phyloP scores from a whole-genome alignment of 345 rosid species.

The Microcos paniculata region DNA sequence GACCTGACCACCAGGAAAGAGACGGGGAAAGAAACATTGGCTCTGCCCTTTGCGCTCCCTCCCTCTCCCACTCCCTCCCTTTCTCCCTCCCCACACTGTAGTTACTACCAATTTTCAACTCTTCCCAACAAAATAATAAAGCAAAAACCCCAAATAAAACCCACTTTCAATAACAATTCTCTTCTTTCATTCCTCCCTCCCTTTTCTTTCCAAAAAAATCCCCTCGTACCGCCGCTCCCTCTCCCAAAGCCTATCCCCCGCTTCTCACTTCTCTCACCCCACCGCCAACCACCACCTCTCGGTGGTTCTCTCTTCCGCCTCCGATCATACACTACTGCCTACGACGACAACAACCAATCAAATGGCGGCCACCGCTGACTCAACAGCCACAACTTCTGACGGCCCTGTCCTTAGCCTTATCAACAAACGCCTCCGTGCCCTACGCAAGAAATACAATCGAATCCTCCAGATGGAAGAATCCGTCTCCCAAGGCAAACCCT shows the following conservation, averaged over 20 bases:
- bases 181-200: neutral
- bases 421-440: slow-evolving; percentile 92
- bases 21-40: no score
- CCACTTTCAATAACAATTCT: neutral
- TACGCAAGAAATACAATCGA: slow-evolving; percentile 80
- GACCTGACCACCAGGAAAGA: no score
- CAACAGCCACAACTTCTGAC: slow-evolving; percentile 39
- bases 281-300: slow-evolving; percentile 10
- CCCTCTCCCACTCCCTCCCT: no score
- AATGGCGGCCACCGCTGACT: slow-evolving; percentile 41
- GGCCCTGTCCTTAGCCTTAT: slow-evolving; percentile 81
- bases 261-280: neutral
- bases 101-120: no score
- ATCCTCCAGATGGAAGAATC: slow-evolving; percentile 85
- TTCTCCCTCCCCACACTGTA: no score
- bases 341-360: neutral
- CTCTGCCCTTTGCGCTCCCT: no score
- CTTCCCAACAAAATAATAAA: neutral
- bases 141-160: neutral
- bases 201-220: neutral
- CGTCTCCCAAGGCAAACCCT: slow-evolving; percentile 66
- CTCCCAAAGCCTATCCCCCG: slow-evolving; percentile 8
- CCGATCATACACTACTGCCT: neutral
- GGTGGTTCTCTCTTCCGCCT: slow-evolving; percentile 17
- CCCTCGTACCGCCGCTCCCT: slow-evolving; percentile 6